These are phyloP conservation scores for Purshia tridentata DNA, from an alignment of 306 rosid species.

Conservation along the genomic window DNA sequence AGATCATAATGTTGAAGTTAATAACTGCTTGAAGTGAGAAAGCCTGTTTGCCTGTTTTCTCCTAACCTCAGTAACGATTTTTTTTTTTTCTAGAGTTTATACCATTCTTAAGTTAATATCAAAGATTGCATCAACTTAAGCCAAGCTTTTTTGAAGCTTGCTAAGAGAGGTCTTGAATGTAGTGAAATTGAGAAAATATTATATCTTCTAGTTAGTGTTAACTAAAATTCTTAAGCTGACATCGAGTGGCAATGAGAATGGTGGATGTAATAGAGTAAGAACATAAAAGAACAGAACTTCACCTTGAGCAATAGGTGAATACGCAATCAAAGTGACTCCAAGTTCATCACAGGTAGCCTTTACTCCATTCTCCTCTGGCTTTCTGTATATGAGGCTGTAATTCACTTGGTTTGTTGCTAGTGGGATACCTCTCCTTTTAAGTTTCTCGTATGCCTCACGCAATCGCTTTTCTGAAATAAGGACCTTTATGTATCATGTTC, in stretches of 20 bases:
- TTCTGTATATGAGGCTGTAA: constrained; percentile 86
- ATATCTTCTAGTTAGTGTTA: neutral
- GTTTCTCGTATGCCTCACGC: constrained; percentile 62
- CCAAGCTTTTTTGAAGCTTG: no score
- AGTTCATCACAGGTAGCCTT: constrained; percentile 88
- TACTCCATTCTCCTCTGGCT: constrained; percentile 84
- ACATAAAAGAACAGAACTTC: neutral
- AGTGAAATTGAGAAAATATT: neutral
- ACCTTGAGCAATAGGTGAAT: constrained; percentile 98
- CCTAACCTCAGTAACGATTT: neutral
- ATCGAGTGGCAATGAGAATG: neutral
- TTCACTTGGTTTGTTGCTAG: constrained; percentile 92
- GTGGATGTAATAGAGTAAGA: neutral
- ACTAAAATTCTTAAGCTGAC: neutral
- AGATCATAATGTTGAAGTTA: neutral
- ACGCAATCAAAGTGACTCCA: constrained; percentile 84
- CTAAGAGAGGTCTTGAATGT: neutral
- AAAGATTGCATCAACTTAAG: neutral
- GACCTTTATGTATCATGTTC: constrained; percentile 3
- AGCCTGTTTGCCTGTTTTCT: neutral
- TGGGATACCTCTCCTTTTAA: constrained; percentile 83
- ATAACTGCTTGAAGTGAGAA: constrained; percentile 9
- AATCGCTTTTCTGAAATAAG: constrained; percentile 61
- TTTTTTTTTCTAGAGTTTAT: neutral
- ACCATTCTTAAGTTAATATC: neutral